Evolutionary conservation across 1,284 basidiomycete species (phyloP).

Genomic region (Sporisorium exsertum): DNA sequence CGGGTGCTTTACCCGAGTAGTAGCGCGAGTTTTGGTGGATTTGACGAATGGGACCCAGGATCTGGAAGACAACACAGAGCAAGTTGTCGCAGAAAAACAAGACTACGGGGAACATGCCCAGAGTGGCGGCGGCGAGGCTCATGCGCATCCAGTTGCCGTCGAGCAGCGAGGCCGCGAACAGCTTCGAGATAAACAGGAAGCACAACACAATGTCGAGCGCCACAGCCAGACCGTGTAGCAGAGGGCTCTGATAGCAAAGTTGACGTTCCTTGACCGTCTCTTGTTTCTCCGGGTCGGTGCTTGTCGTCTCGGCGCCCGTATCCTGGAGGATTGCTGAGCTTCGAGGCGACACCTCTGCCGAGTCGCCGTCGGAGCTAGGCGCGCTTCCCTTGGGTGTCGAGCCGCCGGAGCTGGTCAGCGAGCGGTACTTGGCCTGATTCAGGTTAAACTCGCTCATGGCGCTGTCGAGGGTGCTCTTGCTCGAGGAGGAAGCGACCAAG

Average conservation of each 20-base stretch:
- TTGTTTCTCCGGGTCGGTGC: constrained; percentile 46
- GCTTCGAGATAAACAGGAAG: constrained; percentile 75
- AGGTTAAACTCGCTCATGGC: constrained; percentile 33
- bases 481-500: not conserved
- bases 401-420: constrained; percentile 5
- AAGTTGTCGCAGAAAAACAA: constrained; percentile 76
- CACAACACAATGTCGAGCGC: constrained; percentile 71
- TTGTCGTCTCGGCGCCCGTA: not conserved
- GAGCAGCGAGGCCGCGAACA: constrained; percentile 78
- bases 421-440: constrained; percentile 24
- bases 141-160: constrained; percentile 78
- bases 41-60: constrained; percentile 75
- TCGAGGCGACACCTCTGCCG: not conserved
- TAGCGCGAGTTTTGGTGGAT: constrained; percentile 71
- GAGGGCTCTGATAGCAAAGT: constrained; percentile 79
- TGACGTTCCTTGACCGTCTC: constrained; percentile 69
- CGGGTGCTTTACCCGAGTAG: constrained; percentile 70
- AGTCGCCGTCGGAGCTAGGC: not conserved
- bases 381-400: not conserved
- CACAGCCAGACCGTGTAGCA: constrained; percentile 80
- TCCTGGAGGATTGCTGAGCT: not conserved
- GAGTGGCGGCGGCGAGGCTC: constrained; percentile 73
- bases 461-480: constrained; percentile 3
- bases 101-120: constrained; percentile 78
- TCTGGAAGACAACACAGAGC: constrained; percentile 70